Conservation (phyloP, 805 yeast genomes). For the Starmera quercuum region DNA sequence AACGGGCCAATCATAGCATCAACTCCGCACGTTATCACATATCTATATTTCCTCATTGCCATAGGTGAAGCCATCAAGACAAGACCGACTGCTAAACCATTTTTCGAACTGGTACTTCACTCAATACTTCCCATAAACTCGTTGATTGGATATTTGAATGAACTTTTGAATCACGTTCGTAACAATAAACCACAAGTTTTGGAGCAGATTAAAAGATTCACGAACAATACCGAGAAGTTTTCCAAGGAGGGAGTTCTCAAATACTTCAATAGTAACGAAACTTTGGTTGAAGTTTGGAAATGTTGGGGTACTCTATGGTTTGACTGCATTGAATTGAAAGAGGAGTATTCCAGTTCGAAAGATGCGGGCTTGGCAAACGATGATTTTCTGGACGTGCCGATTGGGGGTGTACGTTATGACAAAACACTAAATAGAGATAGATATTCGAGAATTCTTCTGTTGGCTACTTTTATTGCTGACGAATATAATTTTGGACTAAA, state of each 20-base stretch:
- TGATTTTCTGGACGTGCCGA: constrained; percentile 54
- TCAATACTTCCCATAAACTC: constrained; percentile 65
- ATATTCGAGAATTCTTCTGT: constrained; percentile 40
- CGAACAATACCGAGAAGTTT: constrained; percentile 18
- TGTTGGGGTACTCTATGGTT: constrained; percentile 85
- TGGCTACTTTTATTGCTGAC: constrained; percentile 46
- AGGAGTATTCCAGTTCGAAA: constrained; percentile 39
- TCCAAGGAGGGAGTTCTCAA: constrained; percentile 30
- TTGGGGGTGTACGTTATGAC: constrained; percentile 48
- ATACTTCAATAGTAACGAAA: constrained; percentile 50
- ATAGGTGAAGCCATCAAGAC: constrained; percentile 46
- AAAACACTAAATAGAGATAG: constrained; percentile 37
- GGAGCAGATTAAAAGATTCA: constrained; percentile 11
- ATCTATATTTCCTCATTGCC: constrained; percentile 67
- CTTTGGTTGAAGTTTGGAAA: constrained; percentile 71
- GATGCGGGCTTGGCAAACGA: constrained; percentile 53
- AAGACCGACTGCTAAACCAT: constrained; percentile 36
- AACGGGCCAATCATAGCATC: constrained; percentile 62
- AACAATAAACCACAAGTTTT: constrained; percentile 6
- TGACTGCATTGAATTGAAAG: constrained; percentile 48
- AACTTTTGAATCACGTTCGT: constrained; percentile 34
- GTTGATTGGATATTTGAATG: constrained; percentile 55
- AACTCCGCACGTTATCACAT: constrained; percentile 66
- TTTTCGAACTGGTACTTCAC: constrained; percentile 44
- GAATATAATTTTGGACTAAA: constrained; percentile 47